phyloP scores from a whole-genome alignment of 192 early-diverging fungal species.

The Coemansia sp. region DNA sequence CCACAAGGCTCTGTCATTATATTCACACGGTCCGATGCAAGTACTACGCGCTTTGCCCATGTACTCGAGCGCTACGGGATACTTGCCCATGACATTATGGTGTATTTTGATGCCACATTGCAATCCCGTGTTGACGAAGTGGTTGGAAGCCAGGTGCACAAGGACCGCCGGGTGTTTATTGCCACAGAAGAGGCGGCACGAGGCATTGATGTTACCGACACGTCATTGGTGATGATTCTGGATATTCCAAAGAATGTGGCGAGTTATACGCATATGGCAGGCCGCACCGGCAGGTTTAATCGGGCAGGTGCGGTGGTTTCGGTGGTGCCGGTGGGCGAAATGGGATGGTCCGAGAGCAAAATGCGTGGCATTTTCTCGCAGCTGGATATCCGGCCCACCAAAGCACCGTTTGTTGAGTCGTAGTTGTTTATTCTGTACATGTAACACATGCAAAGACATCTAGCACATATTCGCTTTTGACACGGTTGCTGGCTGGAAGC shows the following conservation, averaged over 20 bases:
- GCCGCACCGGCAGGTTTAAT: constrained; percentile 80
- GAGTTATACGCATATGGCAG: constrained; percentile 87
- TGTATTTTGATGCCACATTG: constrained; percentile 7
- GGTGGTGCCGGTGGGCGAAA: constrained; percentile 36
- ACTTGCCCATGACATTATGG: constrained; percentile 27
- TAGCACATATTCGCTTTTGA: too few species aligned
- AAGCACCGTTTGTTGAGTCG: constrained; percentile 13
- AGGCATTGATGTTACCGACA: constrained; percentile 79
- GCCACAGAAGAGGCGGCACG: constrained; percentile 75
- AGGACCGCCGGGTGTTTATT: constrained; percentile 37
- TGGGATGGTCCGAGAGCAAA: constrained; percentile 43
- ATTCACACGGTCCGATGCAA: constrained; percentile 33
- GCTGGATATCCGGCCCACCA: constrained; percentile 8
- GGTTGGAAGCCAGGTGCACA: background rate
- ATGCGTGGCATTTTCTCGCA: constrained; percentile 39
- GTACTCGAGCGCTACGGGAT: constrained; percentile 27
- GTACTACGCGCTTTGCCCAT: constrained; percentile 15
- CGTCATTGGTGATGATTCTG: constrained; percentile 81
- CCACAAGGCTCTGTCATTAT: constrained; percentile 18
- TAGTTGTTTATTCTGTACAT: background rate
- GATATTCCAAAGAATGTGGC: constrained; percentile 67
- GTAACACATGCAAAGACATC: too few species aligned
- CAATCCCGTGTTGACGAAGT: background rate
- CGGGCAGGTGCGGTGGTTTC: constrained; percentile 31
- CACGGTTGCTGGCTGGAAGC: too few species aligned